A percentile compares a stretch with the other conserved stretches of the same genome.
phyloP scores from a whole-genome alignment of 2,329 filamentous ascomycete species.

The Talaromyces sp. region DNA sequence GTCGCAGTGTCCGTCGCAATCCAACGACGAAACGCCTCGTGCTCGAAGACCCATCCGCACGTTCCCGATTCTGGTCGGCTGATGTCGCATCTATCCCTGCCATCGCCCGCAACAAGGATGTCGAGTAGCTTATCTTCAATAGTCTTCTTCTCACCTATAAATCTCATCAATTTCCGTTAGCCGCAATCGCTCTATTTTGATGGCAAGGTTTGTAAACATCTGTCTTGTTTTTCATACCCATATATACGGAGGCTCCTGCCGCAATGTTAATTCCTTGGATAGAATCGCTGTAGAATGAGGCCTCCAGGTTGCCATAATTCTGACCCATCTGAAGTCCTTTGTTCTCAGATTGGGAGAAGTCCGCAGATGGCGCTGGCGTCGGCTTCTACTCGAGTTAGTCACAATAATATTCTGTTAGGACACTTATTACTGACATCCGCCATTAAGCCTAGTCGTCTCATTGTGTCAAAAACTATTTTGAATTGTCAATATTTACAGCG shows the following conservation, averaged over 20 bases:
- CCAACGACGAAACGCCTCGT: not conserved
- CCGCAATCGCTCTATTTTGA: no score
- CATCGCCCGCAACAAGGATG: slow-evolving; percentile 1
- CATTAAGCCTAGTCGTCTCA: not conserved
- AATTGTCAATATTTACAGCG: not conserved
- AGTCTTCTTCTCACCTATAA: not conserved
- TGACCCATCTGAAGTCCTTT: slow-evolving; percentile 10
- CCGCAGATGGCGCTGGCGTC: not conserved
- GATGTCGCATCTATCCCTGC: slow-evolving; percentile 6
- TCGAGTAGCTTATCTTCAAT: slow-evolving; percentile 7
- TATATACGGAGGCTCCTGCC: slow-evolving; percentile 6
- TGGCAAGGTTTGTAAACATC: no score
- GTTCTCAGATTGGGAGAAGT: slow-evolving; percentile 5
- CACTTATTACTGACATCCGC: not conserved
- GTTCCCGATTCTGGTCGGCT: not conserved
- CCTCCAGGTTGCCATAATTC: slow-evolving; percentile 2
- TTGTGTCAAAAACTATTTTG: not conserved
- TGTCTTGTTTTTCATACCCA: not conserved
- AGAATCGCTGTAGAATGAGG: slow-evolving; percentile 4
- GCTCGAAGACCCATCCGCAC: not conserved
- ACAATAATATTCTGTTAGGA: no score
- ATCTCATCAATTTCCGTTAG: not conserved
- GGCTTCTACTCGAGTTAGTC: not conserved
- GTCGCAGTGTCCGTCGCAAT: not conserved
- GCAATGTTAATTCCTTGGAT: not conserved